Evolutionary conservation across 495 filamentous ascomycete species (phyloP), one percentile per base, ranked within the genome.

Genomic region (Lepidopterella palustris): DNA sequence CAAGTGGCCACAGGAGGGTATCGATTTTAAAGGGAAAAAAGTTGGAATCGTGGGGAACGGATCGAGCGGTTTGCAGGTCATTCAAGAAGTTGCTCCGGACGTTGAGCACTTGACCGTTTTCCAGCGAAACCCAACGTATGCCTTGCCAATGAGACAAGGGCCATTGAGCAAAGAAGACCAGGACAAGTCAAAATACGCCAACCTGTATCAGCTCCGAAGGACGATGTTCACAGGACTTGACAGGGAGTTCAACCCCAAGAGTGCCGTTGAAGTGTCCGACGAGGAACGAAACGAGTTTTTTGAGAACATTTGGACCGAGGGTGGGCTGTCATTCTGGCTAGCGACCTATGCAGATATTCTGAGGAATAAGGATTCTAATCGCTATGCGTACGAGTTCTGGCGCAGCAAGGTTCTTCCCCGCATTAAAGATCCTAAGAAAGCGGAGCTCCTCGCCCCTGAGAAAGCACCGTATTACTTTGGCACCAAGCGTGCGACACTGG

Each of bases 301-400:
- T 62, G 72, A 75, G 26, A 51, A 66, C n/a, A 51, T 64, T 9
- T 74, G 65, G 29, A 62, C 72, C 6, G 55, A 68, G 42, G 65
- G 68, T 13, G 71, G 70, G 11, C 68, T 73, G 20, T 59, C 61
- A 24, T 68, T 66, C 26, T 73, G 63, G 68, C 56, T 71, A 1
- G 68, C 61, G 0, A 68, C 62, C 6, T 74, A 74, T 57, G 57
- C 59, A 29, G 73, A 76, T 57, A 62, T 68, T 3, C 61, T 68
- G 15, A 70, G 45, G 21, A 32, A 66, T 26, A 58, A 58, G 1
- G 63, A 65, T 8, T 61, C 68, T 4, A 74, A 74, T 23, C 59
- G 59, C 5, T 39, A 63, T 0, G 64, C 63, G 20, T 71, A 70
- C 1, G 65, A 68, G 26, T 74, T 73, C 31, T 70, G 73, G 40